Base-by-base conservation (phyloP, 805 yeast genomes). In the Candida nitratophila region DNA sequence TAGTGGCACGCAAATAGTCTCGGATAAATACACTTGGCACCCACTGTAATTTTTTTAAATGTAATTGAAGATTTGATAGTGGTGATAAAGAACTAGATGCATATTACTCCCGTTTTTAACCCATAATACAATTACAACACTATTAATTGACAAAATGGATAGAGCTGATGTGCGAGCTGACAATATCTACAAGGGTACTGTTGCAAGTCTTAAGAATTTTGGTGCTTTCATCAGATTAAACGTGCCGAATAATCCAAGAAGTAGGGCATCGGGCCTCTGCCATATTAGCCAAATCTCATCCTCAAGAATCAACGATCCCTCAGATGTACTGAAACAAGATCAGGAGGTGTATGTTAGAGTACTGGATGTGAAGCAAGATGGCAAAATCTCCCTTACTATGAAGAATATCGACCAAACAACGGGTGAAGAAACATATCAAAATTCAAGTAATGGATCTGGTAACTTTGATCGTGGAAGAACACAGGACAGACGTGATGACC, bases 151-250 rank as follows among this genome's bases (percentile, higher is more conserved):
- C n/a, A 17, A 22, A 8, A 36, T 36, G 39, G 19, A 19, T 8
- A 22, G 15, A 8, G 16, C 9, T 3, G 56, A 54, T 3, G 68
- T 78, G 0, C 50, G 58, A 5, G 46, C 69, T 1, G 79, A 77
- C 16, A 60, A 69, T 21, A 64, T 86, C 0, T 81, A 83, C 52
- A 61, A 60, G 26, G 97, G 95, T 0, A 61, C 50, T 22, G 83
- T 91, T 3, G 70, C 69, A 39, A 77, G 75, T 38, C 52, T 86
- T 1, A 78, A 79, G 37, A 60, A 74, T 2, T 90, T 79, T 62
- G 97, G 98, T 0, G 95, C 88, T 1, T 91, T 90, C 57, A 74
- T 88, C 0, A 61, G 76, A 10, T 58, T 90, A 1, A 50, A 60
- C 6, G 77, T 41, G 1, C 27, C 44, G 31, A 40, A 33, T 15